Evolutionary conservation across 345 rosid species (phyloP), one percentile per base, ranked within the genome.

Genomic region (Chamaenerion angustifolium): DNA sequence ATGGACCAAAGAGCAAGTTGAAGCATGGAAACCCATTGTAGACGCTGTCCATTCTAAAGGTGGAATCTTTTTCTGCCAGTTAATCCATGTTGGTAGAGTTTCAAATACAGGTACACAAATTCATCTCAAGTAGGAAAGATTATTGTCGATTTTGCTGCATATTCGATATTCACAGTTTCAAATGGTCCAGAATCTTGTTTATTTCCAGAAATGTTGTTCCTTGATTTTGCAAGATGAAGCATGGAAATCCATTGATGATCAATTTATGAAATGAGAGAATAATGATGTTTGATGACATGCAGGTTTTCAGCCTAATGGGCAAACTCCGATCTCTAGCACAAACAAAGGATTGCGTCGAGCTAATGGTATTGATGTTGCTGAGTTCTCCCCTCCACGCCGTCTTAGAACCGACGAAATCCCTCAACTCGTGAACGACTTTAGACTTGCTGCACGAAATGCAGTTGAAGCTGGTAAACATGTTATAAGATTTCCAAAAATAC

Each of bases 21-120:
- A 85, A 48, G 92, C 88, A 6, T 85, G 95, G 95, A 85, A 76
- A 57, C 83, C 95, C 17, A 82, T 85, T 41, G 92, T 85, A 4
- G 82, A 82, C 42, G 88, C 92, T 49, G 92, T 85, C 68, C 92
- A 80, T 69, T 81, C 83, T 12, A 76, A 82, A 61, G 92, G 92
- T 3, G 88, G 80, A 0, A 52, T 73, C 58, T 57, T 86, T 71
- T 82, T 86, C 54, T 86, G 85, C 55, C 95, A 82, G 64, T 62
- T 80, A 45, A 62, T 76, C 81, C 95, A 82, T 55, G 80, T 67
- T 23, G 95, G 92, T n/a, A 71, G 95, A 21, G 85, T 74, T 61
- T 80, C 92, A 35, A 79, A 69, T 54, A 16, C 12, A 25, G 74
- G 85, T 86, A 7, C 16, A 18, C 12, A 2, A 8, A 6, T 23